Base-by-base conservation (phyloP, 139 green algal species). In the Chlorella sp. region DNA sequence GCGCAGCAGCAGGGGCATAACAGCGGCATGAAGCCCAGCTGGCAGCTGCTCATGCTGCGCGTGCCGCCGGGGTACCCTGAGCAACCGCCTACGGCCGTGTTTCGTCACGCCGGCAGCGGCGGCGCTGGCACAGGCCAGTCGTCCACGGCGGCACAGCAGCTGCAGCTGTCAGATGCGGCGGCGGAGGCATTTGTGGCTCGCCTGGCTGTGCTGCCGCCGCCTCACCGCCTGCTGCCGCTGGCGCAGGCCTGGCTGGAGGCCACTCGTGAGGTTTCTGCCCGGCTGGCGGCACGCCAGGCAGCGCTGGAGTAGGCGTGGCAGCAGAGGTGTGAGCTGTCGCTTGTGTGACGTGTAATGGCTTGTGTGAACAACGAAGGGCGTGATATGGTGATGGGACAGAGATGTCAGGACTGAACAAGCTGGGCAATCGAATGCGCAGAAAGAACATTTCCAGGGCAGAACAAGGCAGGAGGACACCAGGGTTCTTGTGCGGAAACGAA, bases 11-110 rank as follows among this genome's bases (percentile, higher is more conserved):
- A 36, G 15, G 15, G 1, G 23, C 3, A 25, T 60, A 25, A 21
- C 13, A 7, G 28, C 9, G 51, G 51, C 51, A 21, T 60, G 17
- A 67, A 64, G 39, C 78, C 73, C 12, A 20, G 68, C 62, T 83
- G 78, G 78, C 78, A 83, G 78, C 20, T 74, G 63, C 62, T 83
- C 39, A 38, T 51, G 38, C 78, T 83, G n/a, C 62, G 78, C 0
- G 63, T 83, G 39, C 18, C 20, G 3, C 17, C 39, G 0, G 39
- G n/a, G 9, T 83, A 83, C n/a, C 78, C 78, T 1, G 39, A 32
- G 21, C 21, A 74, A 18, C 26, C 78, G 2, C 78, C 78, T 17
- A 83, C 78, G 25, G 78, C 78, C 9, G 78, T 83, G 11, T 83
- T 75, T 41, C 38, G 25, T 28, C 60, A 60, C 60, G 41, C 26